phyloP scores from a whole-genome alignment of 1,284 basidiomycete genomes.

The Lentinula novae-zelandiae region DNA sequence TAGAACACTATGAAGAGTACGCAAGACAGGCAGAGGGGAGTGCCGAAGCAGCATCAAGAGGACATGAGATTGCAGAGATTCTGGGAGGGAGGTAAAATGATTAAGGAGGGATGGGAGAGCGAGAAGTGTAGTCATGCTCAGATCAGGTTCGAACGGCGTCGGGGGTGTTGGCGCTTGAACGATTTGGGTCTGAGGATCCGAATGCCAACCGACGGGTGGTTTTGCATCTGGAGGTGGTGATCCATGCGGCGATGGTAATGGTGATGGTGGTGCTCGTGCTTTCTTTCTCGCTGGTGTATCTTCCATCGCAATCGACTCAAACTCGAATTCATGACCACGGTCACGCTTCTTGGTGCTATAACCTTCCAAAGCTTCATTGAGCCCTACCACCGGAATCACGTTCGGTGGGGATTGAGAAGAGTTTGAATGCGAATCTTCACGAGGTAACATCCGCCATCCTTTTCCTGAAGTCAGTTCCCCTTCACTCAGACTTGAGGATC shows the following conservation, averaged over 20 bases:
- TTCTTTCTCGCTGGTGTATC: constrained; percentile 67
- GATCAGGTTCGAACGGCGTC: constrained; percentile 73
- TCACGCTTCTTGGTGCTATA: constrained; percentile 69
- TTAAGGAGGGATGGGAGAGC: constrained; percentile 73
- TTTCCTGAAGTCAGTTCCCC: constrained; percentile 61
- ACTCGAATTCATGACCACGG: constrained; percentile 73
- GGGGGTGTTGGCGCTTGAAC: constrained; percentile 35
- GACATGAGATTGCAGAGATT: constrained; percentile 78
- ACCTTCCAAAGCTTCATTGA: constrained; percentile 75
- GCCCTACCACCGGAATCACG: constrained; percentile 42
- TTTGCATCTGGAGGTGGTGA: constrained; percentile 71
- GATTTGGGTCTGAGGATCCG: background rate
- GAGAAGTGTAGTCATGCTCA: constrained; percentile 72
- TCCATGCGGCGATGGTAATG: constrained; percentile 76
- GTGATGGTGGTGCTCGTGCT: constrained; percentile 75
- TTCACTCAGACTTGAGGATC: constrained; percentile 28
- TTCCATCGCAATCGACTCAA: constrained; percentile 53
- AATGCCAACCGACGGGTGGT: constrained; percentile 58
- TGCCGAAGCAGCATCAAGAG: constrained; percentile 81
- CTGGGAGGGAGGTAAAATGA: constrained; percentile 71
- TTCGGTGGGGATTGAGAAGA: constrained; percentile 21
- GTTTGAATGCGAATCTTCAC: constrained; percentile 1
- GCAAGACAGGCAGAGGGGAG: constrained; percentile 79
- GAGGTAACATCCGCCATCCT: constrained; percentile 67
- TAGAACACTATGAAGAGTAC: constrained; percentile 78